Conservation (phyloP, 768 basidiomycete genomes). For the Lactarius evosmus region DNA sequence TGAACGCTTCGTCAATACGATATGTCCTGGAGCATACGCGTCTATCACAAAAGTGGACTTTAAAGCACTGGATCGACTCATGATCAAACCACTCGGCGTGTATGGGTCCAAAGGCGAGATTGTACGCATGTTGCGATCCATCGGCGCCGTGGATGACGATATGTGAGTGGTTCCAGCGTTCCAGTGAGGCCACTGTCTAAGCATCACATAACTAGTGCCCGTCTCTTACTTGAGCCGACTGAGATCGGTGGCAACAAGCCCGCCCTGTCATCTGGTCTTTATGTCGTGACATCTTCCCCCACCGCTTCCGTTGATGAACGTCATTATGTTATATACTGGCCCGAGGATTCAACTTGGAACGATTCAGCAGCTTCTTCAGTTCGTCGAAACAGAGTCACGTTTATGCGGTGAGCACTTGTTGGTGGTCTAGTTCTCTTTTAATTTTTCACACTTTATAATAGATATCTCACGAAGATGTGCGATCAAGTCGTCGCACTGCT, state of each 20-base stretch:
- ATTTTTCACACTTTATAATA: conserved; percentile 28
- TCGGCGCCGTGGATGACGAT: conserved; percentile 38
- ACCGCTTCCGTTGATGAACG: conserved; percentile 27
- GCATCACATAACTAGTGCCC: conserved; percentile 21
- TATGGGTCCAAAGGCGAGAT: conserved; percentile 55
- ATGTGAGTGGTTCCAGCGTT: conserved; percentile 37
- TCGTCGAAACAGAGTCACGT: conserved; percentile 52
- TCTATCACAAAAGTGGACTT: conserved; percentile 34
- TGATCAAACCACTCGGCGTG: conserved; percentile 50
- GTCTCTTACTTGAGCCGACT: conserved; percentile 22
- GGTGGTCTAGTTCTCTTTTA: background rate
- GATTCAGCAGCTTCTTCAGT: conserved; percentile 46
- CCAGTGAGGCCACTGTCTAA: no score
- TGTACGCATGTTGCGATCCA: conserved; percentile 40
- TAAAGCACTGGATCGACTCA: conserved; percentile 43
- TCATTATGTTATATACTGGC: conserved; percentile 38
- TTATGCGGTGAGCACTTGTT: conserved; percentile 49
- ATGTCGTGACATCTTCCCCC: conserved; percentile 36
- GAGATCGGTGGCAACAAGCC: conserved; percentile 28
- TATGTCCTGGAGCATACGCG: conserved; percentile 48
- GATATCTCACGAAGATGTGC: conserved; percentile 57
- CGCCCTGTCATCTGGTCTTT: conserved; percentile 50
- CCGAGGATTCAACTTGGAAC: conserved; percentile 48
- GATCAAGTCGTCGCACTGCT: conserved; percentile 54
- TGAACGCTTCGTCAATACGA: conserved; percentile 43